Conservation (phyloP, 257 asterid species). For the Solanum arcanum region DNA sequence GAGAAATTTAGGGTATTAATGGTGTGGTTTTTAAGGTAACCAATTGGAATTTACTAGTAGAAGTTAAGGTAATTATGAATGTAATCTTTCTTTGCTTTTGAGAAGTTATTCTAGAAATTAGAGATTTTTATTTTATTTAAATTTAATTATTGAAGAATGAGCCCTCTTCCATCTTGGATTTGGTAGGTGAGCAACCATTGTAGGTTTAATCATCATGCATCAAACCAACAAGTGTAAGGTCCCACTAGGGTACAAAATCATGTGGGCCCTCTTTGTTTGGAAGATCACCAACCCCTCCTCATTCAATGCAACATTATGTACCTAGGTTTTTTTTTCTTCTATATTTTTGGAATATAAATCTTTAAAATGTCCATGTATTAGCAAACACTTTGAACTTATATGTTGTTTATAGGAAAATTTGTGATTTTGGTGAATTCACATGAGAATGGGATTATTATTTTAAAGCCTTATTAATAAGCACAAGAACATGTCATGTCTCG, state of each 20-base stretch:
- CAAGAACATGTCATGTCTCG: too few species aligned
- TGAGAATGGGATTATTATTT: too few species aligned
- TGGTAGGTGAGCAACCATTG: slow-evolving; percentile 32
- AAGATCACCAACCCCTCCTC: slow-evolving; percentile 5
- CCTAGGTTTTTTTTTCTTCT: neutral
- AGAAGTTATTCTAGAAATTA: slow-evolving; percentile 5
- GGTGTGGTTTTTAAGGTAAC: neutral
- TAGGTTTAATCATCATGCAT: neutral
- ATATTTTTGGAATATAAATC: neutral
- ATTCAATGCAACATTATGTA: neutral
- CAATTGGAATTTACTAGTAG: neutral
- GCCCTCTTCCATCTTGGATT: slow-evolving; percentile 9
- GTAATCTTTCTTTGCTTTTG: slow-evolving; percentile 13
- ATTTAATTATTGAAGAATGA: slow-evolving; percentile 10
- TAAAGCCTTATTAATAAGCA: too few species aligned
- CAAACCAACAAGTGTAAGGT: neutral
- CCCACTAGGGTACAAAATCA: neutral
- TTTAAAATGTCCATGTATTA: too few species aligned
- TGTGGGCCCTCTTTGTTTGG: slow-evolving; percentile 4
- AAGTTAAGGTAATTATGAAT: neutral
- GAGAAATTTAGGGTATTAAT: neutral
- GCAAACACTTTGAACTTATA: neutral
- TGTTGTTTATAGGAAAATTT: neutral
- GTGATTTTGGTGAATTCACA: too few species aligned
- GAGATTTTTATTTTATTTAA: slow-evolving; percentile 8